These are phyloP conservation scores for Neurospora sp. DNA, from an alignment of 495 filamentous ascomycete species.

Conservation along the genomic window DNA sequence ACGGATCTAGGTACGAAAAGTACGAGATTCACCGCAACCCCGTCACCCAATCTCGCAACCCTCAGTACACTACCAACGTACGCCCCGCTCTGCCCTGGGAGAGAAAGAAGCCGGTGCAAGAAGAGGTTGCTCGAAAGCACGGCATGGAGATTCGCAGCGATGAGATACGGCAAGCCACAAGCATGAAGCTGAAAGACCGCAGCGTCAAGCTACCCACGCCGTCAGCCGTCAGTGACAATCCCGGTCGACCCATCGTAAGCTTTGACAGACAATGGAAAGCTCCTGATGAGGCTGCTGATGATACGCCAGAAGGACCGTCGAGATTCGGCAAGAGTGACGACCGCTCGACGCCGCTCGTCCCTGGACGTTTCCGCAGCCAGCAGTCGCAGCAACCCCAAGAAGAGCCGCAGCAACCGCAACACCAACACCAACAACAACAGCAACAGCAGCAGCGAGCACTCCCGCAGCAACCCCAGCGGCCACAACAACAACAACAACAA, in stretches of 20 bases:
- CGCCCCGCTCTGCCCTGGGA: slow-evolving; percentile 22
- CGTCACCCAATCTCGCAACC: slow-evolving; percentile 63
- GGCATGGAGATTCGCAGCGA: slow-evolving; percentile 74
- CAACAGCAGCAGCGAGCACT: background rate
- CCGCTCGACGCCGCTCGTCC: slow-evolving; percentile 18
- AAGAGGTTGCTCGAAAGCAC: slow-evolving; percentile 48
- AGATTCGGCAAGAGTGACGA: slow-evolving; percentile 11
- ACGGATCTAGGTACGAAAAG: slow-evolving; percentile 54
- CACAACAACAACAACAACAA: background rate
- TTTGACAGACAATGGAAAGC: slow-evolving; percentile 78
- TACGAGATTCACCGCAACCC: slow-evolving; percentile 72
- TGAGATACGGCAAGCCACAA: slow-evolving; percentile 84
- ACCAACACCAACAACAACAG: background rate
- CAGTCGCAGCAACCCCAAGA: slow-evolving; percentile 17
- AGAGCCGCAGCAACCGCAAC: background rate
- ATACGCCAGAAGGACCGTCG: slow-evolving; percentile 33
- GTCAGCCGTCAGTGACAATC: slow-evolving; percentile 72
- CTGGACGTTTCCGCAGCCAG: slow-evolving; percentile 15
- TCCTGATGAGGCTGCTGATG: slow-evolving; percentile 47
- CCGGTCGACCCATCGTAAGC: slow-evolving; percentile 85
- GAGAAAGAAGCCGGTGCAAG: slow-evolving; percentile 4
- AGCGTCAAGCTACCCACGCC: slow-evolving; percentile 78
- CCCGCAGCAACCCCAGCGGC: background rate
- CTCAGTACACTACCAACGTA: slow-evolving; percentile 59
- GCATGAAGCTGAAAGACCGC: slow-evolving; percentile 73